phyloP scores from a whole-genome alignment of 345 rosid species.

The Lepidium aucheri region DNA sequence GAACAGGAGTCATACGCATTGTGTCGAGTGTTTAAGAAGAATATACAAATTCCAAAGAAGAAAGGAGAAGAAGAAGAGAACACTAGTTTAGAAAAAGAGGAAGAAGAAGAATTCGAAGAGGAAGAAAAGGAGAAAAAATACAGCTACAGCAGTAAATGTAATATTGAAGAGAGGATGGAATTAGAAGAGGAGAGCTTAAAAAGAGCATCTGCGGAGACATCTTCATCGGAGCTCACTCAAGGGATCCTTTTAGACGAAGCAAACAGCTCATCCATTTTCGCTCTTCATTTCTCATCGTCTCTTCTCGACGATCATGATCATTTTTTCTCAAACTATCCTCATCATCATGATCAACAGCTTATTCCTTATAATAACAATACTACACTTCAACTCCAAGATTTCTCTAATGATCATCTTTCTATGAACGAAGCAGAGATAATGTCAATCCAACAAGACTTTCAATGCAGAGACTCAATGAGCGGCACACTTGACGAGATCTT shows the following conservation, averaged over 20 bases:
- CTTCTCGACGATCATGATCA: constrained; percentile 26
- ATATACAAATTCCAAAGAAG: constrained; percentile 39
- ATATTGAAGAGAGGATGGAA: constrained; percentile 2
- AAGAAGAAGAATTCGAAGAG: constrained; percentile 11
- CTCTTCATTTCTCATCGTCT: constrained; percentile 37
- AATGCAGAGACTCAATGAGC: constrained; percentile 10
- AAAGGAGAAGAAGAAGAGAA: constrained; percentile 19
- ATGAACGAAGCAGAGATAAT: constrained; percentile 15
- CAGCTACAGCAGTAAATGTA: constrained; percentile 12
- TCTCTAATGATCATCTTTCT: constrained; percentile 27
- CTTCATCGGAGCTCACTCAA: constrained; percentile 54
- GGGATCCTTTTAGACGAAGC: constrained; percentile 56
- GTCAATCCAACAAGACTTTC: constrained; percentile 20
- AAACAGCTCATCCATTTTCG: constrained; percentile 34
- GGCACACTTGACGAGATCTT: constrained; percentile 27
- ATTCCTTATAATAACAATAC: constrained; percentile 5
- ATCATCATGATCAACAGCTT: constrained; percentile 28
- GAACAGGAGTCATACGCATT: constrained; percentile 65
- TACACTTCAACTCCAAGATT: constrained; percentile 56
- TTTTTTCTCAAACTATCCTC: constrained; percentile 8
- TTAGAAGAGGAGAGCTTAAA: constrained; percentile 20
- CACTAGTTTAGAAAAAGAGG: constrained; percentile 4
- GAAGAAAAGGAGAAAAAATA: constrained; percentile 25
- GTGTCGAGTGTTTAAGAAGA: constrained; percentile 69
- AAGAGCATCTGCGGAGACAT: constrained; percentile 43